phyloP scores from a whole-genome alignment of 2,329 filamentous ascomycete species.

The Penicillium sp. region DNA sequence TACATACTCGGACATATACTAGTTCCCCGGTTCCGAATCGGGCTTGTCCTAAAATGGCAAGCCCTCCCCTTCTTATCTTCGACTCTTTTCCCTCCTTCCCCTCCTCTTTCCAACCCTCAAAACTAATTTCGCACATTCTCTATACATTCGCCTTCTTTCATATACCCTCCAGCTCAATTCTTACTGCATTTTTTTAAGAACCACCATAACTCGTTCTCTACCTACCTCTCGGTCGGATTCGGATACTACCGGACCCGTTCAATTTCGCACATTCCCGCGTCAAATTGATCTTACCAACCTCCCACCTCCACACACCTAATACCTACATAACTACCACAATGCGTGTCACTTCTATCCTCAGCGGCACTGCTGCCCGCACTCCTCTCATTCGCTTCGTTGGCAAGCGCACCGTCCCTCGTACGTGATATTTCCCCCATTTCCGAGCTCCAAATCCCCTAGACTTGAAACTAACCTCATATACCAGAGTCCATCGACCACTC shows the following conservation, averaged over 20 bases:
- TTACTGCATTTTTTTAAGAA: too few relatives aligned
- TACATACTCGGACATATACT: too few relatives aligned
- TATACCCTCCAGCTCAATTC: background rate
- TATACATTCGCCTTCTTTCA: background rate
- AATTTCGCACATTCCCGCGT: conserved; percentile 26
- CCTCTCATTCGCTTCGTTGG: conserved; percentile 53
- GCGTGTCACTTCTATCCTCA: conserved; percentile 43
- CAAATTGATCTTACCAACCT: conserved; percentile 15
- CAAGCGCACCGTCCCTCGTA: conserved; percentile 47
- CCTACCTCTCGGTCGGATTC: conserved; percentile 24
- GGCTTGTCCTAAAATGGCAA: conserved; percentile 18
- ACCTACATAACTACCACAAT: conserved; percentile 27
- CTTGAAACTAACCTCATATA: conserved; percentile 16
- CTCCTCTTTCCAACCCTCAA: background rate
- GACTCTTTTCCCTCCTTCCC: conserved; percentile 6
- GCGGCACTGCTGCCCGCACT: conserved; percentile 42
- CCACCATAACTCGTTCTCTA: background rate
- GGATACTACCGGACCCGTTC: conserved; percentile 30
- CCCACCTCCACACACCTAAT: conserved; percentile 9
- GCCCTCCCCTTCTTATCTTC: conserved; percentile 16
- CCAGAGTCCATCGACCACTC: conserved; percentile 52
- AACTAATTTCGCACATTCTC: background rate
- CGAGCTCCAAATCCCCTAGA: background rate
- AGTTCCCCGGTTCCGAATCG: conserved; percentile 16
- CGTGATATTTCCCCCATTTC: conserved; percentile 15